Evolutionary conservation across 257 asterid species (phyloP), one percentile per base, ranked within the genome.

Genomic region (Solanum paucissectum): DNA sequence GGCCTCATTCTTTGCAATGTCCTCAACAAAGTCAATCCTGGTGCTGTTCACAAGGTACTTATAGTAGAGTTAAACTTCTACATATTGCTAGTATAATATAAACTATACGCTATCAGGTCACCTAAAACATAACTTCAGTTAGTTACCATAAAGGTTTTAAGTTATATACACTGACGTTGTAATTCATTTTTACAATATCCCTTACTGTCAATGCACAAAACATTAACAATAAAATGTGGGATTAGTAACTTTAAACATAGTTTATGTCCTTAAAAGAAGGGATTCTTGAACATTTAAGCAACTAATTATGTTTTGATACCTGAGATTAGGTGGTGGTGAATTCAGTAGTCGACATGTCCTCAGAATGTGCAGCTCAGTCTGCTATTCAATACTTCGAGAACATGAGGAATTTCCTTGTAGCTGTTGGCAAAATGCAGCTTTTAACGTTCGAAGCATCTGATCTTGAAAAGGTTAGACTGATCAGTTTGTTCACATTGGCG

Each of bases 1-100:
- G 99, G 99, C 71, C 98, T 95, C 87, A 93, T 96, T 77, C 98
- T 95, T n/a, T 96, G 99, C 98, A 96, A 96, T 37, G 98, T 96
- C 83, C 98, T 96, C 93, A 96, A 96, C 96, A 96, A 93, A 94
- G 95, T 96, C 92, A 94, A 95, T 85, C 98, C 99, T 29, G 96
- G 98, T 1, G 98, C 98, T 21, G 95, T 95, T 90, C 94, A 89
- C 94, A 96, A 96, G 96, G 99, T 95, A 77, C 40, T 33, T 32
- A 20, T 52, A 64, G 14, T 46, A 8, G 9, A 25, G 85, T 81
- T 46, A 1, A 79, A 16, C 38, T 79, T 79, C 60, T 77, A 40
- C 16, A 40, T 38, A 6, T 6, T 76, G 60, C 4, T n/a, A 76
- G 34, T 75, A 14, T 71, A 14, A 71, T 9, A 18, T 18, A 18